Percentiles rank a stretch among this genome's conserved stretches.
phyloP scores from a whole-genome alignment of 169 alveolate species.

The Plasmodium yoelii region DNA sequence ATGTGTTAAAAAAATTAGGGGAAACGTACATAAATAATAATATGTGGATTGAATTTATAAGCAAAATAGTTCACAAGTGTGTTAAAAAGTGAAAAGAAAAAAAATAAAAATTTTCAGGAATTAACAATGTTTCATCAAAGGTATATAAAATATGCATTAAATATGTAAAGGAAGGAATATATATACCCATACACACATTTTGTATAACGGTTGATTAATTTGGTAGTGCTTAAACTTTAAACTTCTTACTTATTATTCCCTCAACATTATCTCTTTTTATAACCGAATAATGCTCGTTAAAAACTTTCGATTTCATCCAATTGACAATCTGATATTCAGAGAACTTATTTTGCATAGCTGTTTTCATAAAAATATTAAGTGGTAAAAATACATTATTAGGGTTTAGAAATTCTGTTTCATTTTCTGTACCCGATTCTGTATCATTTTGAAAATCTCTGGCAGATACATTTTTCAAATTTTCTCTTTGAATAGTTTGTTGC shows the following conservation, averaged over 20 bases:
- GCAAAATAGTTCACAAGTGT: too few species aligned
- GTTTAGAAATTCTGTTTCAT: constrained; percentile 74
- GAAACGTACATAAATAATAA: too few species aligned
- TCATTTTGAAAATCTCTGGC: constrained; percentile 76
- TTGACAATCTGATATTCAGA: constrained; percentile 83
- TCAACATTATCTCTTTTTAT: constrained; percentile 79
- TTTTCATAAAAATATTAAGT: constrained; percentile 76
- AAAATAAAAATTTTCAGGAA: too few species aligned
- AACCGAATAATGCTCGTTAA: constrained; percentile 81
- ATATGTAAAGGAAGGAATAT: too few species aligned
- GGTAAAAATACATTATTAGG: constrained; percentile 72
- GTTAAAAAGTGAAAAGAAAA: too few species aligned
- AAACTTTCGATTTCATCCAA: constrained; percentile 85
- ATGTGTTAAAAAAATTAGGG: too few species aligned
- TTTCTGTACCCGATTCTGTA: constrained; percentile 78
- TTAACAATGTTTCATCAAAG: too few species aligned
- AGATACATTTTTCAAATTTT: constrained; percentile 77
- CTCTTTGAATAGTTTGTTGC: constrained; percentile 82
- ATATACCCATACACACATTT: too few species aligned
- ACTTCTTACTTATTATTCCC: constrained; percentile 79
- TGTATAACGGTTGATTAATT: too few species aligned
- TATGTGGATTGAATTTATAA: too few species aligned
- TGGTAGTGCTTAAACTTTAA: constrained; percentile 24
- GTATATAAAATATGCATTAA: too few species aligned
- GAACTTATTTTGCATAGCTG: constrained; percentile 84